phyloP scores from a whole-genome alignment of 306 rosid genomes.

The Malus sylvestris region DNA sequence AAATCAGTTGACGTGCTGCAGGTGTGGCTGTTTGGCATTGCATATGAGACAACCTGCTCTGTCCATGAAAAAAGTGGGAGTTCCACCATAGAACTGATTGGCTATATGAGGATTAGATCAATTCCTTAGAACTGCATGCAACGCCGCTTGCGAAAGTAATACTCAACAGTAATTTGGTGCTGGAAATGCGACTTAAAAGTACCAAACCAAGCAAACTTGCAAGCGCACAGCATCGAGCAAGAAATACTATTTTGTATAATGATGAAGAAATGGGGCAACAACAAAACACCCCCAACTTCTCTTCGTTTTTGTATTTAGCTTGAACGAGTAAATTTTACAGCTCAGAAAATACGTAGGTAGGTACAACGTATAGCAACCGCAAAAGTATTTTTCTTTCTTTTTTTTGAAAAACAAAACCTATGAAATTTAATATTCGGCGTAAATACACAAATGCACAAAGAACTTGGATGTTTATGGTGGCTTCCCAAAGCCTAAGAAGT shows the following conservation, averaged over 20 bases:
- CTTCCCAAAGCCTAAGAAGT: slow-evolving; percentile 93
- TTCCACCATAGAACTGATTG: no score
- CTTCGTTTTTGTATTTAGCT: not conserved
- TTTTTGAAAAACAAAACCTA: not conserved
- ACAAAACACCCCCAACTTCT: not conserved
- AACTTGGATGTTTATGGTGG: slow-evolving; percentile 82
- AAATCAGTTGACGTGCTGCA: no score
- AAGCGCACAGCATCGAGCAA: not conserved
- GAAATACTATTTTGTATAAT: not conserved
- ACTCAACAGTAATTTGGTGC: not conserved
- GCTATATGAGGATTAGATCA: no score
- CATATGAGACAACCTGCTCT: no score
- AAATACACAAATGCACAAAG: not conserved
- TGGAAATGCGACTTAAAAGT: not conserved
- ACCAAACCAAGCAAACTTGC: not conserved
- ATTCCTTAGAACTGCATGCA: no score
- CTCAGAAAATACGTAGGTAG: not conserved
- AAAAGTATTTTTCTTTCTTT: not conserved
- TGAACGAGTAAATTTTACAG: not conserved
- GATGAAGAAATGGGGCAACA: not conserved
- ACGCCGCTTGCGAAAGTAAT: no score
- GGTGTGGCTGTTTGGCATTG: no score
- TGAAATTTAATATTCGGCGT: not conserved
- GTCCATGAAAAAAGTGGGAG: no score
- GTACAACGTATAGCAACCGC: not conserved